Percentiles rank a stretch among this genome's conserved stretches.
These are phyloP conservation scores for Fistulinella cinereoalba DNA, from an alignment of 1,284 basidiomycete species.

Conservation along the genomic window DNA sequence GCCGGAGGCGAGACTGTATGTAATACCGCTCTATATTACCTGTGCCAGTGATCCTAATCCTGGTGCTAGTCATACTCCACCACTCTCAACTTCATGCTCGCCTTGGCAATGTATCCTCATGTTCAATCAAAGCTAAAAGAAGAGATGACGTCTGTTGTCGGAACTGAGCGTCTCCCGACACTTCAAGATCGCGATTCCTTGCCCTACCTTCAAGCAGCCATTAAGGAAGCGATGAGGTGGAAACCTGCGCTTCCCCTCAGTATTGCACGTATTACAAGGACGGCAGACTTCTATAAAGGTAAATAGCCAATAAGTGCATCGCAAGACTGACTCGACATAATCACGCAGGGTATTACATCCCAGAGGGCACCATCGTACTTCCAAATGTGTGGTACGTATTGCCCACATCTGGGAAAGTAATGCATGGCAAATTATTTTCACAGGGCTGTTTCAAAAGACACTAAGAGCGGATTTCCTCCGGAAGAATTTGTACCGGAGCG, in stretches of 20 bases:
- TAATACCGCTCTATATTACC: not conserved
- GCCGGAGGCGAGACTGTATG: conserved; percentile 26
- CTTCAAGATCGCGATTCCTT: conserved; percentile 30
- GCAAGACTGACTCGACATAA: not conserved
- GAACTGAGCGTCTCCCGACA: conserved; percentile 28
- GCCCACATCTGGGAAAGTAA: too few relatives aligned
- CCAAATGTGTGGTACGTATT: conserved; percentile 35
- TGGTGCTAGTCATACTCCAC: conserved; percentile 24
- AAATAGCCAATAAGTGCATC: not conserved
- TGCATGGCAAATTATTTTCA: not conserved
- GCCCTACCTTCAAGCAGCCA: conserved; percentile 32
- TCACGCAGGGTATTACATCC: conserved; percentile 28
- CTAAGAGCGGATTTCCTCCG: conserved; percentile 17
- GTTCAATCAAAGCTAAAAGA: conserved; percentile 22
- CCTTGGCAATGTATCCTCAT: conserved; percentile 23
- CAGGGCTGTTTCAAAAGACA: conserved; percentile 21
- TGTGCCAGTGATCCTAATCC: not conserved
- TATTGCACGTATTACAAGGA: conserved; percentile 11
- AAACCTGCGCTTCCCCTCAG: conserved; percentile 26
- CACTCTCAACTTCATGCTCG: conserved; percentile 26
- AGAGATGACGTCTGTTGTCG: conserved; percentile 15
- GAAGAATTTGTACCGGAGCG: conserved; percentile 20
- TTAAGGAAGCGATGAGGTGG: conserved; percentile 32
- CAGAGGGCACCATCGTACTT: conserved; percentile 31
- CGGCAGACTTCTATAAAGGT: conserved; percentile 13